A percentile compares a stretch with the other conserved stretches of the same genome.
Conservation (phyloP, 2,329 filamentous ascomycete genomes). For the Alternaria conjuncta region DNA sequence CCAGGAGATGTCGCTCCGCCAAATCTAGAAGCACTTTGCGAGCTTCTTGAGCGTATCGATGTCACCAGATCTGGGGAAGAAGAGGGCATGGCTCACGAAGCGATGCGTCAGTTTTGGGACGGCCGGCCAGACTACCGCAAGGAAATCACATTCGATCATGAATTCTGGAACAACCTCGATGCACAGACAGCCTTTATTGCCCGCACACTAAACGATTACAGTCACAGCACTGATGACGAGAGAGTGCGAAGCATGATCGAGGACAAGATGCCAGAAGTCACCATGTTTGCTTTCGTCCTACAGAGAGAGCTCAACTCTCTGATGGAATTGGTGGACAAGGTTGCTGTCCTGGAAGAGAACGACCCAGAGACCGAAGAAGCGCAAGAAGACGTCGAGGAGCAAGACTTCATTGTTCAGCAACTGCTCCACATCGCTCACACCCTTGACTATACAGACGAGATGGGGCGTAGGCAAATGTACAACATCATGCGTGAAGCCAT, state of each 20-base stretch:
- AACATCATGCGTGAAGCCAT: slow-evolving; percentile 84
- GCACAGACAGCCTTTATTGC: slow-evolving; percentile 90
- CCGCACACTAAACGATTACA: slow-evolving; percentile 94
- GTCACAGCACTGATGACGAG: slow-evolving; percentile 73
- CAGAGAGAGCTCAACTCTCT: slow-evolving; percentile 78
- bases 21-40: slow-evolving; percentile 82
- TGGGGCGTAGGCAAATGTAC: slow-evolving; percentile 95
- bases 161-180: slow-evolving; percentile 80
- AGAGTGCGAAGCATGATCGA: slow-evolving; percentile 80
- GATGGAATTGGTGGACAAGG: slow-evolving; percentile 65
- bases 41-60: slow-evolving; percentile 92
- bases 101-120: slow-evolving; percentile 97
- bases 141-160: slow-evolving; percentile 72
- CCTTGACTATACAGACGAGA: slow-evolving; percentile 96
- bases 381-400: slow-evolving; percentile 84
- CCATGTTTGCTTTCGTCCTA: slow-evolving; percentile 84
- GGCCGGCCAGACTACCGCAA: slow-evolving; percentile 84
- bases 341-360: slow-evolving; percentile 61
- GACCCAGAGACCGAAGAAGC: slow-evolving; percentile 66
- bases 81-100: slow-evolving; percentile 87
- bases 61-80: slow-evolving; percentile 89
- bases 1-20: slow-evolving; percentile 51
- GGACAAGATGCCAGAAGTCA: slow-evolving; percentile 95
- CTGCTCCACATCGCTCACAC: slow-evolving; percentile 89
- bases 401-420: slow-evolving; percentile 96